Evolutionary conservation across 2,329 filamentous ascomycete species (phyloP), one percentile per base, ranked within the genome.

Genomic region (Cytospora mali): DNA sequence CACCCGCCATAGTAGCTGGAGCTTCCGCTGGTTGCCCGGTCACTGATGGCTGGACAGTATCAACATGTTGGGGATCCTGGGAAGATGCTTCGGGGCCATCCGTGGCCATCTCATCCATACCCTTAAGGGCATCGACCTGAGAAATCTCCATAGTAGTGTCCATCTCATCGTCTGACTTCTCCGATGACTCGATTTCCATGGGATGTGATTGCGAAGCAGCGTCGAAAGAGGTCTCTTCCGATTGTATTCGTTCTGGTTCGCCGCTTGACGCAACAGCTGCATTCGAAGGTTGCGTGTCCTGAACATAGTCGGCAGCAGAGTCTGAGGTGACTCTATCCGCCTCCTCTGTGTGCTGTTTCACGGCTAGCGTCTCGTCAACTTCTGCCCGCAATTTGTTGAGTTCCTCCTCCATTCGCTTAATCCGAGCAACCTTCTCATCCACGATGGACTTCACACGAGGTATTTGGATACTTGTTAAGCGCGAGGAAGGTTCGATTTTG

Each of bases 371-470:
- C 1, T 69, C 71, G 27, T 77, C 72, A 18, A 80, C 74, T 64
- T 85, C 83, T 27, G 76, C 76, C 69, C 84, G 75, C 39, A 86
- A 76, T 75, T 67, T 84, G 80, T 55, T 74, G 62, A 79, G 75
- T 67, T 84, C 81, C 57, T 79, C 75, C 61, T 75, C 72, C 14
- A 81, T 69, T 16, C 70, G 56, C 69, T 84, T 75, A 31, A 86
- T 75, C 75, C 68, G 84, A 79, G 60, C 74, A 59, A 79, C 75
- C 67, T 84, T 81, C 56, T 78, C 75, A 57, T 75, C 71, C 6
- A 80, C 69, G n/a, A 70, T 70, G 21, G 74, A 74, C 46, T 77
- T 76, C 18, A 80, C 69, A 14, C 69, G 70, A 18, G 78, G 75
- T 4, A 79, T 67, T 35, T 79, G 75, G 21, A 74, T 68, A 63